Evolutionary conservation across 306 rosid species (phyloP).

Genomic region (Sesbania bispinosa): DNA sequence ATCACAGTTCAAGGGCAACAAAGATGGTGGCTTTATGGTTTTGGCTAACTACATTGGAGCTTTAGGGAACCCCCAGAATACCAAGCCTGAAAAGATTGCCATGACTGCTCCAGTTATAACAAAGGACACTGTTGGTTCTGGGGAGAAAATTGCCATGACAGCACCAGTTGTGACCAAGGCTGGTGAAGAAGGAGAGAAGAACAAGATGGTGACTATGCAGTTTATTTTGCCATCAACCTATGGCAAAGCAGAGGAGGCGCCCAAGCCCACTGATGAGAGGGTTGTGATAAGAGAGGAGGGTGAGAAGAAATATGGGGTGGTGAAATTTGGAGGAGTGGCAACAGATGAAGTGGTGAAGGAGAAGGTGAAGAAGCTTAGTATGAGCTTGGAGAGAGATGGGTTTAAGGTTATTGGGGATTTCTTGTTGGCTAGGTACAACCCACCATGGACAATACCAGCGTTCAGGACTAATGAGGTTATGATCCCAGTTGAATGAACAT

Average conservation of each 20-base stretch:
- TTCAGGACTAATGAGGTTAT: slow-evolving; percentile 82
- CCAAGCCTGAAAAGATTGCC: slow-evolving; percentile 70
- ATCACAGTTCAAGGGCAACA: slow-evolving; percentile 63
- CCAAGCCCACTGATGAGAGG: slow-evolving; percentile 76
- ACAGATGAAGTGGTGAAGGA: slow-evolving; percentile 55
- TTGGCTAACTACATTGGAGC: slow-evolving; percentile 84
- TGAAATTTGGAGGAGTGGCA: slow-evolving; percentile 66
- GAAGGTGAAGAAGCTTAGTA: slow-evolving; percentile 60
- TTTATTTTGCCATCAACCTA: slow-evolving; percentile 64
- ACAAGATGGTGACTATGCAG: slow-evolving; percentile 64
- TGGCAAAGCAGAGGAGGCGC: slow-evolving; percentile 70
- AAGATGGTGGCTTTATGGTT: slow-evolving; percentile 75
- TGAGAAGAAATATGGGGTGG: slow-evolving; percentile 69
- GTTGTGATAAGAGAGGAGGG: slow-evolving; percentile 75
- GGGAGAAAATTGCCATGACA: slow-evolving; percentile 70
- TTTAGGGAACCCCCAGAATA: slow-evolving; percentile 66
- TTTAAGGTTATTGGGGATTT: slow-evolving; percentile 59
- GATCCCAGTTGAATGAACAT: slow-evolving; percentile 57
- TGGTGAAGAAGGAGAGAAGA: slow-evolving; percentile 9
- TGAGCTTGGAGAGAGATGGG: slow-evolving; percentile 76
- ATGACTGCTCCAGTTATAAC: slow-evolving; percentile 89
- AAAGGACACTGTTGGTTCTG: slow-evolving; percentile 16
- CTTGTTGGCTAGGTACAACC: slow-evolving; percentile 81
- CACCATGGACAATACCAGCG: slow-evolving; percentile 72
- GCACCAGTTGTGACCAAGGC: slow-evolving; percentile 68